Evolutionary conservation across 805 yeast species (phyloP), one percentile per base, ranked within the genome.

Genomic region (Scheffersomyces spartinae): DNA sequence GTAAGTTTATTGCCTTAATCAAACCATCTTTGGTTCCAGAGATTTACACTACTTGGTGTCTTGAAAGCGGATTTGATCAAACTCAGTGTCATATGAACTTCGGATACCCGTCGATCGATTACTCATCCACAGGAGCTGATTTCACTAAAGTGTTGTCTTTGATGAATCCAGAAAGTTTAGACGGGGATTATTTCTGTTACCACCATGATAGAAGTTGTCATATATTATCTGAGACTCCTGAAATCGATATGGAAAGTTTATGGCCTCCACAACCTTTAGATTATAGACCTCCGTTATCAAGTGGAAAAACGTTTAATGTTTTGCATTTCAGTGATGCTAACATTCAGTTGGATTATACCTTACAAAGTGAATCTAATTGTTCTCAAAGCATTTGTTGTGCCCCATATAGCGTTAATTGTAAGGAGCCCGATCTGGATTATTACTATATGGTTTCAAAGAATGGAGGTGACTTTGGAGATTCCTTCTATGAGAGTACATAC

Each of bases 81-180:
- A 15, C 21, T 7, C 28, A 31, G 17, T 42, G 47, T 22, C 31
- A 30, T 17, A 29, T 28, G 18, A 39, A 38, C 25, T 42, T 39
- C 29, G 7, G 12, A 11, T 12, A 16, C 11, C 7, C 9, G 7
- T 12, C 67, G 2, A 56, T 54, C 13, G 40, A 49, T 7, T 38
- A 47, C 26, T 43, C 58, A 9, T 35, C 51, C 15, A 27, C 33
- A 18, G 47, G 47, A 8, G 33, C 38, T 23, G 47, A 45, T 27
- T 64, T 71, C 29, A 61, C 67, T 9, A 68, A 70, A 33, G 49
- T 71, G 47, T 39, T 71, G 21, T 53, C 58, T 12, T 38, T 64
- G 26, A 66, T 73, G 62, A 66, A 69, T 35, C 70, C 76, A 9
- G 40, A 49, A 26, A 60, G 71, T 8, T 38, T 55, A 16, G 80